Evolutionary conservation across 768 basidiomycete genomes (phyloP), one percentile per base, ranked within the genome.

Genomic region (Boletus coccyginus): DNA sequence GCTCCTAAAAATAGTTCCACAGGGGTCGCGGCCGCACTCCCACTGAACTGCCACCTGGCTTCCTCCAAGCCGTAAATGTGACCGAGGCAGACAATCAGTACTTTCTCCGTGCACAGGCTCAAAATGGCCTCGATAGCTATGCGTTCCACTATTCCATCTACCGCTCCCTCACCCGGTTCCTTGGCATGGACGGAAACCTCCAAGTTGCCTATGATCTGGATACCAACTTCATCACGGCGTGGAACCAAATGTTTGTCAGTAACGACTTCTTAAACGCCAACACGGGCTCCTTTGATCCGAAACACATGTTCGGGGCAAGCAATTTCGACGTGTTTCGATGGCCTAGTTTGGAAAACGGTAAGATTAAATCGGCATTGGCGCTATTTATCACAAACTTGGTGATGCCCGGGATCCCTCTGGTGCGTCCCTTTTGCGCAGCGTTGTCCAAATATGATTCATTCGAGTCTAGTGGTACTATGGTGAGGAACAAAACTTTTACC

Each of bases 121-220:
- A 78, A 19, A 84, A 82, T 56, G 88, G 74, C 24, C 77, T 97
- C 48, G 94, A 97, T 63, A 77, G 78, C 36, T 85, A 86, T 46
- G 94, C 94, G 1, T 96, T 96, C 78, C 94, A 97, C 70, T 97
- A 96, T 71, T 96, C 94, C 45, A 87, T 88, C 52, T 96, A 97
- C 68, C 94, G 94, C 56, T 76, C 89, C 3, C 74, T 96, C 50
- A 76, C 86, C 32, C 90, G 94, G 48, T 92, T 94, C 77, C 80
- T 96, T 46, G 94, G 94, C 51, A 95, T 96, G 93, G 94, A 97
- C 67, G 94, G 94, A 64, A 96, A 97, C 69, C 78, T 97, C 35
- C 81, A 88, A 58, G 94, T 93, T 51, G 94, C 92, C 11, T 95
- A 88, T 71, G 94, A 97, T 66, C 74, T 92, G 32, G 79, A 85